Evolutionary conservation across 495 filamentous ascomycete genomes (phyloP), one percentile per base, ranked within the genome.

Genomic region (Aspergillus wentii): DNA sequence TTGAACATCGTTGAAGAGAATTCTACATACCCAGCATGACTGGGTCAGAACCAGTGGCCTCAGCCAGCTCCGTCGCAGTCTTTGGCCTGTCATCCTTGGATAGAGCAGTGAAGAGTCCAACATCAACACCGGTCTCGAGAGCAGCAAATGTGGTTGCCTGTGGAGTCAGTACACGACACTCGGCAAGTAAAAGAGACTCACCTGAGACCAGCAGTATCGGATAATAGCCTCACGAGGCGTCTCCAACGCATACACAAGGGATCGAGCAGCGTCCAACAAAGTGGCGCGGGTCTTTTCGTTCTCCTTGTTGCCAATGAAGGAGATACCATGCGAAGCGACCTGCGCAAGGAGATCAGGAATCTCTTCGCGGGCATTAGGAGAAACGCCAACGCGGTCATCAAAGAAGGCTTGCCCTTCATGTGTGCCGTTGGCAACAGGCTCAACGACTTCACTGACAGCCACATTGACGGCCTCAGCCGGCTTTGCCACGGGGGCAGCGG

Each of bases 211-310:
- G 44, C 57, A 61, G 46, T 54, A 51, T 33, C 61, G 45, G 27
- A 66, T 57, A 44, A 69, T 66, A 3, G 62, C 52, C 52, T 68
- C 66, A 3, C 59, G 52, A 8, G 66, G 66, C 10, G 64, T 69
- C 35, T 69, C 64, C 15, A 66, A 40, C 0, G 64, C 56, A 39
- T 56, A 48, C 2, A 61, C 53, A 4, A 67, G 39, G 0, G 51
- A 48, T 7, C 56, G 53, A 16, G 57, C 59, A 6, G 51, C 34
- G 19, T 59, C 61, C 16, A 67, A 30, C 3, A 63, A 47, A 14
- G 51, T 49, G 1, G 43, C 33, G 0, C 61, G 52, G 6, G 42
- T 36, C 8, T 49, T 46, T 20, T 45, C 32, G 17, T 51, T 46
- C 2, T 41, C 25, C n/a, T n/a, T n/a, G n/a, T n/a, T n/a, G 0